phyloP scores from a whole-genome alignment of 2,329 filamentous ascomycete genomes.

The Xylariaceae sp. region DNA sequence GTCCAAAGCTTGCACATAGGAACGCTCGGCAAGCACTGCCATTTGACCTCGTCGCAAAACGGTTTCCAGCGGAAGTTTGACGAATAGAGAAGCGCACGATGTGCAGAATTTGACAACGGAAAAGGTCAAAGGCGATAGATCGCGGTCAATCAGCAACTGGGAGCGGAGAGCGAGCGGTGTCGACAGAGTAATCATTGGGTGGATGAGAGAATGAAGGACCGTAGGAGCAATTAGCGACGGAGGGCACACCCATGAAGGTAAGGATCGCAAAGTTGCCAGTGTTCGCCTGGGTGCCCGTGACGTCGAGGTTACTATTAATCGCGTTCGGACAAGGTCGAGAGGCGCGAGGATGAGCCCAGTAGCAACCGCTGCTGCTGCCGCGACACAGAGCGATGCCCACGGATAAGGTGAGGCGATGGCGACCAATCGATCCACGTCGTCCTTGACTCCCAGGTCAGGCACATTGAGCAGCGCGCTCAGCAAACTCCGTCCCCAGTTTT shows the following conservation, averaged over 20 bases:
- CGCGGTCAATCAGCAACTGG: slow-evolving; percentile 76
- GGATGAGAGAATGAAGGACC: slow-evolving; percentile 76
- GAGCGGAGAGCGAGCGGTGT: slow-evolving; percentile 81
- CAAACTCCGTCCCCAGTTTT: slow-evolving; percentile 87
- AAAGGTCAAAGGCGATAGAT: slow-evolving; percentile 75
- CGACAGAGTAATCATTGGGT: slow-evolving; percentile 74
- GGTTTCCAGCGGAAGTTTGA: slow-evolving; percentile 88
- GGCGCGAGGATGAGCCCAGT: slow-evolving; percentile 80
- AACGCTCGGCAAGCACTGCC: slow-evolving; percentile 55
- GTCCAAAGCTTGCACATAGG: slow-evolving; percentile 47
- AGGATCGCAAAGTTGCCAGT: slow-evolving; percentile 66
- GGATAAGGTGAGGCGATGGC: slow-evolving; percentile 74
- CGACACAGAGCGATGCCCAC: slow-evolving; percentile 71
- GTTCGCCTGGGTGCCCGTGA: slow-evolving; percentile 70
- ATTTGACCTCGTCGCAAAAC: slow-evolving; percentile 86
- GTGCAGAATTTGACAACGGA: slow-evolving; percentile 76
- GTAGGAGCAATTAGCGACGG: slow-evolving; percentile 73
- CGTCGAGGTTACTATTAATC: slow-evolving; percentile 79
- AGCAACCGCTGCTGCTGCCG: slow-evolving; percentile 57
- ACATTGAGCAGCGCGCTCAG: slow-evolving; percentile 88
- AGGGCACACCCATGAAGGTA: slow-evolving; percentile 73
- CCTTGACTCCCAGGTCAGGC: slow-evolving; percentile 72
- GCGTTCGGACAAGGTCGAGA: slow-evolving; percentile 83
- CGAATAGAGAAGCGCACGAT: slow-evolving; percentile 71
- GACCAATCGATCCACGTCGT: slow-evolving; percentile 70